phyloP scores from a whole-genome alignment of 345 rosid genomes.

The Brassica cretica region DNA sequence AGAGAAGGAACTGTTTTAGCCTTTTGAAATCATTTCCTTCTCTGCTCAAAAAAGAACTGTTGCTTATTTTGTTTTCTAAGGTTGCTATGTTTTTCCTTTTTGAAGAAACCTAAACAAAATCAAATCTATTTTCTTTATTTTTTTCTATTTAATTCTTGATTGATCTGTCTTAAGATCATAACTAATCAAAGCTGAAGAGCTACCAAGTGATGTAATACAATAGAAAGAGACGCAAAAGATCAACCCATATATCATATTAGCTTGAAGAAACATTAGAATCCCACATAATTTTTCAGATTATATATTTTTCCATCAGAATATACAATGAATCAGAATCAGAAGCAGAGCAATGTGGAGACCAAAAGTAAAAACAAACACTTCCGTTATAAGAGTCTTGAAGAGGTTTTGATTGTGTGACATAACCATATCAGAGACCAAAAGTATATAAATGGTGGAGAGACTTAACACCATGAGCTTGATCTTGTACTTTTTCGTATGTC shows the following conservation, averaged over 20 bases:
- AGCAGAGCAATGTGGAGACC: background rate
- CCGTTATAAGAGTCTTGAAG: slow-evolving; percentile 1
- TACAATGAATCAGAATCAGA: slow-evolving; percentile 23
- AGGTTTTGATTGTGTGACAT: slow-evolving; percentile 14
- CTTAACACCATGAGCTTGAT: slow-evolving; percentile 18
- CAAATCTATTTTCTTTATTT: background rate
- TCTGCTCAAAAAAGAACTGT: slow-evolving; percentile 1
- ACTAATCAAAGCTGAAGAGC: background rate
- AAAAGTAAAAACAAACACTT: background rate
- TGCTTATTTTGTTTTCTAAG: background rate
- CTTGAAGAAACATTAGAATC: background rate
- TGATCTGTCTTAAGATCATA: too few species aligned
- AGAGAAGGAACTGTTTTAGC: background rate
- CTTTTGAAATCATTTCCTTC: slow-evolving; percentile 17
- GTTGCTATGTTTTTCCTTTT: background rate
- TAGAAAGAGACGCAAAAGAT: background rate
- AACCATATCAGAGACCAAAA: slow-evolving; percentile 23
- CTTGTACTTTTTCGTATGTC: background rate
- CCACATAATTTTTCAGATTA: slow-evolving; percentile 7
- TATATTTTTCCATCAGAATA: slow-evolving; percentile 11
- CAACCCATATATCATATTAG: background rate
- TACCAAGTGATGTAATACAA: background rate
- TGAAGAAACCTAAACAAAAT: slow-evolving; percentile 16
- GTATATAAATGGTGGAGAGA: slow-evolving; percentile 31
- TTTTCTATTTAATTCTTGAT: too few species aligned